Percentiles rank a stretch among this genome's conserved stretches.
phyloP scores from a whole-genome alignment of 176 grass and related monocot species.

The Elaeis guineensis region DNA sequence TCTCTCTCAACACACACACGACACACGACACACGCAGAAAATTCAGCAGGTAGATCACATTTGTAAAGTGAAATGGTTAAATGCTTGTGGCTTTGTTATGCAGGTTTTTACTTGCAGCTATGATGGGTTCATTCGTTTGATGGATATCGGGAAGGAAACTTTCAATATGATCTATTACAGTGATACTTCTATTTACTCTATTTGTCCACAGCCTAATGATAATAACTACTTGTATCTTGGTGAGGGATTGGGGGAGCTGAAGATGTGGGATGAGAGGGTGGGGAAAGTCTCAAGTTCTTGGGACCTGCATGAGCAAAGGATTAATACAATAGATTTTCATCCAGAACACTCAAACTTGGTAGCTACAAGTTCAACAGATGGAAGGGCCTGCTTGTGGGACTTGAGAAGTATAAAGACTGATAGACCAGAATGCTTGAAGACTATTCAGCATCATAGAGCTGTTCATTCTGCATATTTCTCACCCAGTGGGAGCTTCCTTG shows the following conservation, averaged over 20 bases:
- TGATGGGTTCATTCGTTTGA: constrained; percentile 54
- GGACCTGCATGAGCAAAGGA: constrained; percentile 41
- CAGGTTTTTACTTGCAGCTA: constrained; percentile 81
- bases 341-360: constrained; percentile 44
- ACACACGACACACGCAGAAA: no score
- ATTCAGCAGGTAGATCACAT: no score
- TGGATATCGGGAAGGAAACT: constrained; percentile 65
- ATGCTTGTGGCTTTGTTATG: constrained; percentile 13
- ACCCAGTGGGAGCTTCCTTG: constrained; percentile 52
- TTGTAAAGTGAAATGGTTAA: no score
- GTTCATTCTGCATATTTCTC: constrained; percentile 90
- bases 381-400: constrained; percentile 59
- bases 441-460: constrained; percentile 30
- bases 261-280: constrained; percentile 49
- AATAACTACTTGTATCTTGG: constrained; percentile 49
- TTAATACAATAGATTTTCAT: constrained; percentile 77
- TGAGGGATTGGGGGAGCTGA: constrained; percentile 36
- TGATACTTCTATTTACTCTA: constrained; percentile 43
- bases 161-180: constrained; percentile 48
- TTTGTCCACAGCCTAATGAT: constrained; percentile 43
- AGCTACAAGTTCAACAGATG: constrained; percentile 68
- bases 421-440: constrained; percentile 29
- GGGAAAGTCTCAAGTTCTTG: constrained; percentile 44
- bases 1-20: no score
- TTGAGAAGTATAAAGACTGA: constrained; percentile 50